Evolutionary conservation across 1,139 yeast genomes (phyloP), one percentile per base, ranked within the genome.

Genomic region (Wickerhamomyces sp.): DNA sequence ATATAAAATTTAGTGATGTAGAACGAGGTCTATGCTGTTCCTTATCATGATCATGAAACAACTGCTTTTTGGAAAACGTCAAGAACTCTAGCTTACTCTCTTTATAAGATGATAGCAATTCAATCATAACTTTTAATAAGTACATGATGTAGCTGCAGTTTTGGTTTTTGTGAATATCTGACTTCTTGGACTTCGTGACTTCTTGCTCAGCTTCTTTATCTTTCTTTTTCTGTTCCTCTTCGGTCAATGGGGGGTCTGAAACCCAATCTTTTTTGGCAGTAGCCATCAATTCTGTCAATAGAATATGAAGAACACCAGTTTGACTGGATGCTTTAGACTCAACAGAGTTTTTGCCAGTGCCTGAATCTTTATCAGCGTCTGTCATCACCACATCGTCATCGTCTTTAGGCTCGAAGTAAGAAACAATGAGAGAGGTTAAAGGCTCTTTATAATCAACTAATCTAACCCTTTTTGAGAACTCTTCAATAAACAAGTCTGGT

Each of bases 71-170:
- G 3, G 92, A 79, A 52, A 76, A 89, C 0, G 90, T 81, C 41
- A 90, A 65, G 54, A 90, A 85, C 52, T 88, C 96, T 39, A 85
- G 70, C 57, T 90, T 90, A 43, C 92, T 78, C 45, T 78, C 80
- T 49, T 82, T 83, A 60, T 89, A 90, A 1, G 96, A 84, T 3
- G 82, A 78, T 16, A 89, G 61, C 14, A 89, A 64, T 51, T 90
- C 97, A 1, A 82, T 72, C 28, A 89, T 61, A 0, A 78, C 64
- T 52, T 81, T 87, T 31, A 90, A 63, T 31, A 90, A 62, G 55
- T 81, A 86, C 36, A 84, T 73, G 40, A 79, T 78, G 53, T 84
- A 81, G 1, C 81, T 70, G 57, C 82, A 85, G 27, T 74, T 69
- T 12, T 67, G 62, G 45, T 72, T 72, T 36, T 64, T 68, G 12